A percentile compares a stretch with the other conserved stretches of the same genome.
phyloP scores from a whole-genome alignment of 805 yeast species.

The Komagataella pastoris region DNA sequence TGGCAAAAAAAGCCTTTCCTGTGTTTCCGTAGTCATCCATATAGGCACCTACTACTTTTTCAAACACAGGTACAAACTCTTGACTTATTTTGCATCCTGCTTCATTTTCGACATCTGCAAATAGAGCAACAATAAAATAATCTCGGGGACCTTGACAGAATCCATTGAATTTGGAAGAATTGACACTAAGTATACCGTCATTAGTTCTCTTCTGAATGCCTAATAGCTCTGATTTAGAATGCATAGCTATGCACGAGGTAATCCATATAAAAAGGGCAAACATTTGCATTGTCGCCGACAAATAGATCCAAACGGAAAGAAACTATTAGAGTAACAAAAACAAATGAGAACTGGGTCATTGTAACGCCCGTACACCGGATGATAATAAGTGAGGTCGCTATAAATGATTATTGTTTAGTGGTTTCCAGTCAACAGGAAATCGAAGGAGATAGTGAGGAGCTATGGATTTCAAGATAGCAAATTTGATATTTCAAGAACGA shows the following conservation, averaged over 20 bases:
- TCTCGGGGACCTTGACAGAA: slow-evolving; percentile 34
- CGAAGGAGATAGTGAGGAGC: not conserved
- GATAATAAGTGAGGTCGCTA: too few relatives aligned
- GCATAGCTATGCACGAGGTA: slow-evolving; percentile 3
- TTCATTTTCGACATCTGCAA: slow-evolving; percentile 32
- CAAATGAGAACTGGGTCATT: not conserved
- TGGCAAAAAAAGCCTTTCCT: slow-evolving; percentile 28
- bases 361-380: not conserved
- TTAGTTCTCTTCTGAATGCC: slow-evolving; percentile 5
- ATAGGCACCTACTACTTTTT: slow-evolving; percentile 29
- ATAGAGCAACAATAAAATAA: slow-evolving; percentile 34
- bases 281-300: not conserved
- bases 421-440: not conserved
- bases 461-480: not conserved
- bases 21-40: slow-evolving; percentile 26
- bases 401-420: too few relatives aligned
- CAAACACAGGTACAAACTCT: slow-evolving; percentile 25
- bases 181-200: slow-evolving; percentile 27
- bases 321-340: not conserved
- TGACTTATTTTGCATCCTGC: slow-evolving; percentile 36
- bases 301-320: not conserved
- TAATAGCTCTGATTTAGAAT: slow-evolving; percentile 7
- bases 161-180: slow-evolving; percentile 23
- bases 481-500: not conserved
- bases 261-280: not conserved